Evolutionary conservation across 495 filamentous ascomycete species (phyloP).

Genomic region (Lophiotrema nucula): DNA sequence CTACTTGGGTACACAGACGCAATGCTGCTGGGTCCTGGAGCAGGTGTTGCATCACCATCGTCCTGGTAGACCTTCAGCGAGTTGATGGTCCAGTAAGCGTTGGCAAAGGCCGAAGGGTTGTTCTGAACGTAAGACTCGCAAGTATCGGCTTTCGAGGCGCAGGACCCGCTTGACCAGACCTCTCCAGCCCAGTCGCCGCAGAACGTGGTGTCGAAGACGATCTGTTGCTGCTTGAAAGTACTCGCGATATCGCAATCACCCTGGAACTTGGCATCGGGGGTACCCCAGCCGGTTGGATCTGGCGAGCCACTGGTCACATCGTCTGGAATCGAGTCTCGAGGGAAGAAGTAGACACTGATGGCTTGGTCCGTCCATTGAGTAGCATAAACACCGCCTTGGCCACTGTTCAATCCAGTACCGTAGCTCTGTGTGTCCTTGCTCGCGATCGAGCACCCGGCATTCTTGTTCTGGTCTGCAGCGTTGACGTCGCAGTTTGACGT

Average conservation of each 20-base stretch:
- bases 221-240: slow-evolving; percentile 33
- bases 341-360: slow-evolving; percentile 39
- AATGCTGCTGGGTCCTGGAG: background rate
- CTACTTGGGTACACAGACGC: background rate
- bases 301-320: slow-evolving; percentile 29
- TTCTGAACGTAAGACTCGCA: slow-evolving; percentile 39
- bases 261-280: slow-evolving; percentile 32
- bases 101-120: slow-evolving; percentile 36
- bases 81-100: slow-evolving; percentile 40
- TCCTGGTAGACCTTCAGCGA: slow-evolving; percentile 35
- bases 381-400: slow-evolving; percentile 36
- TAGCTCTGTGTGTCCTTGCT: slow-evolving; percentile 25
- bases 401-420: slow-evolving; percentile 37
- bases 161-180: slow-evolving; percentile 27
- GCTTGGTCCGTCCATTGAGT: slow-evolving; percentile 35
- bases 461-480: slow-evolving; percentile 30
- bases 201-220: slow-evolving; percentile 38
- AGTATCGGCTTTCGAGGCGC: slow-evolving; percentile 27
- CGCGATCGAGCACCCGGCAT: slow-evolving; percentile 36
- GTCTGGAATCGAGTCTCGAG: slow-evolving; percentile 25
- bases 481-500: slow-evolving; percentile 38
- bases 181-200: slow-evolving; percentile 40
- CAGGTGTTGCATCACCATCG: background rate
- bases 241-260: slow-evolving; percentile 32
- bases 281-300: slow-evolving; percentile 33